Conservation (phyloP, 805 yeast genomes). For the Candida insectorum region DNA sequence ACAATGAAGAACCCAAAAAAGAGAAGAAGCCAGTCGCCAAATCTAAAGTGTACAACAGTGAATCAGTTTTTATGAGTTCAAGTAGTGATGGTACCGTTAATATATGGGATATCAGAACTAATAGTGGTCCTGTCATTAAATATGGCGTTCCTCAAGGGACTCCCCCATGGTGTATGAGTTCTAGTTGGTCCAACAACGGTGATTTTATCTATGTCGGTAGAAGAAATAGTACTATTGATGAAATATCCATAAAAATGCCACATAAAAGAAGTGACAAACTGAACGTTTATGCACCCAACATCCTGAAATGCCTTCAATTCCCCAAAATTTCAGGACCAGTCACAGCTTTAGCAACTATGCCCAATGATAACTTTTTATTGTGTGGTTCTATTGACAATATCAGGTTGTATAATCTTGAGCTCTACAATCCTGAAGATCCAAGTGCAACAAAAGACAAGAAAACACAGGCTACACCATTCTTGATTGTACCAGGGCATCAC, state of each 20-base stretch:
- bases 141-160: constrained; percentile 57
- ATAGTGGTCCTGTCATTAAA: constrained; percentile 36
- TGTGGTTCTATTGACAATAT: constrained; percentile 92
- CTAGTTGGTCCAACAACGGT: constrained; percentile 87
- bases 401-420: constrained; percentile 72
- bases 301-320: constrained; percentile 60
- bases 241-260: constrained; percentile 61
- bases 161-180: constrained; percentile 93
- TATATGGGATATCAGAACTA: constrained; percentile 75
- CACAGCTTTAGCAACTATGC: constrained; percentile 73
- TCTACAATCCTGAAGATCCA: constrained; percentile 32
- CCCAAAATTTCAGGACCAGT: constrained; percentile 92
- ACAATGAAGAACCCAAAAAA: constrained; percentile 14
- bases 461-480: constrained; percentile 65
- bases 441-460: constrained; percentile 21
- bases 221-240: constrained; percentile 84
- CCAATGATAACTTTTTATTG: constrained; percentile 71
- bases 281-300: constrained; percentile 38
- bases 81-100: constrained; percentile 78
- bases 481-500: constrained; percentile 93
- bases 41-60: constrained; percentile 27
- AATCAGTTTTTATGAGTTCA: constrained; percentile 68
- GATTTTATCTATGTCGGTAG: constrained; percentile 79
- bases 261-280: constrained; percentile 20
- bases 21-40: constrained; percentile 8